Conservation (phyloP, 1,139 yeast genomes). For the Geotrichum histeridarum region DNA sequence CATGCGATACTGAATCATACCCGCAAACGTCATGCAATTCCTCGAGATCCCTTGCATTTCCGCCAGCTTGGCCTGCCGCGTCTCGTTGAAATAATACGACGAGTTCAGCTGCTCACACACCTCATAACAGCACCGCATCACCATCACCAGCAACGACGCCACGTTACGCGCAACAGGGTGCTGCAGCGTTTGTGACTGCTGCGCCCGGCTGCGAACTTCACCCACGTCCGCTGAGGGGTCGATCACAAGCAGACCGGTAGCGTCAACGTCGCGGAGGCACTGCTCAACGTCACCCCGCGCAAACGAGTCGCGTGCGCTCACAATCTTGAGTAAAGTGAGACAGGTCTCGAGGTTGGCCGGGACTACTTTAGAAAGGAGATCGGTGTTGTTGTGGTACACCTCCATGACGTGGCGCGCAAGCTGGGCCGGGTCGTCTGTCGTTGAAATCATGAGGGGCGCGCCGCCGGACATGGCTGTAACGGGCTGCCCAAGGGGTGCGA, state of each 20-base stretch:
- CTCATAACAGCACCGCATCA: conserved; percentile 72
- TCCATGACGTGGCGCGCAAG: conserved; percentile 40
- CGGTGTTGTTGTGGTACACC: conserved; percentile 36
- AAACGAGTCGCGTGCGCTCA: conserved; percentile 61
- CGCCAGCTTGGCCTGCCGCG: conserved; percentile 49
- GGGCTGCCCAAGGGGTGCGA: conserved; percentile 67
- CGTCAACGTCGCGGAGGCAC: conserved; percentile 52
- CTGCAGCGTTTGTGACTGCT: conserved; percentile 56
- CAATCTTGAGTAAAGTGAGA: conserved; percentile 57
- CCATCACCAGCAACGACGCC: conserved; percentile 72
- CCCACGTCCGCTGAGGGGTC: conserved; percentile 44
- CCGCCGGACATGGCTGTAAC: conserved; percentile 35
- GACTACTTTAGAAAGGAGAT: conserved; percentile 33
- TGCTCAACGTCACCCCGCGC: conserved; percentile 56
- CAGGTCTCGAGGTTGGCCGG: conserved; percentile 50
- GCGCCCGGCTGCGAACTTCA: conserved; percentile 50
- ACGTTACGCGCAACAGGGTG: conserved; percentile 72
- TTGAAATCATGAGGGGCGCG: conserved; percentile 31
- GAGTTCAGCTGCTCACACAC: conserved; percentile 49
- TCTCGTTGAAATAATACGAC: conserved; percentile 46
- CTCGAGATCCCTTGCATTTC: conserved; percentile 64
- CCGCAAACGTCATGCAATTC: conserved; percentile 91
- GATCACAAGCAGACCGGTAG: conserved; percentile 64
- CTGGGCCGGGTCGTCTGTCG: conserved; percentile 40
- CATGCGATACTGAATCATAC: conserved; percentile 92